Base-by-base conservation (phyloP, 805 yeast species). In the Spathaspora passalidarum region DNA sequence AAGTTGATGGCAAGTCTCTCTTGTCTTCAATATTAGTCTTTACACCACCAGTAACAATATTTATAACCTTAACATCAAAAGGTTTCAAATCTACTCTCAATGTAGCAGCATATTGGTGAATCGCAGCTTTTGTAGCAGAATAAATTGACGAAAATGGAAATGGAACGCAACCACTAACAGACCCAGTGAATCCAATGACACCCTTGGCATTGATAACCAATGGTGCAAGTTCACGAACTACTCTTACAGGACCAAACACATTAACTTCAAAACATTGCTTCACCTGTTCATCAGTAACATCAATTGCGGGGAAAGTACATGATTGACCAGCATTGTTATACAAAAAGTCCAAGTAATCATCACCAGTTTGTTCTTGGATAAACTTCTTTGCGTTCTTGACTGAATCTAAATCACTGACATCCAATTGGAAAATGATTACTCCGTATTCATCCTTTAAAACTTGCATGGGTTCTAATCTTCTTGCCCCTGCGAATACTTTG, bases 281-380 rank as follows among this genome's bases (percentile, higher is more conserved):
- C 22, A 81, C 54, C 26, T 63, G 72, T 10, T 73, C 82, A 57
- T 84, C 82, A 2, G 75, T 65, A 2, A 81, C 85, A 62, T 86
- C 94, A 40, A 77, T 51, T 0, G 86, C 88, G 0, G 94, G 88
- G 43, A 81, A 72, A 0, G 87, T 78, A 55, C 91, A 86, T 17
- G 88, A 75, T 53, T 78, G 83, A 14, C 91, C 91, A 1, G 95
- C 95, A 60, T 86, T 87, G 62, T 87, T 86, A 66, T 73, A 85
- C 44, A 86, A 62, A 8, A 83, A 53, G 54, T 86, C 88, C 46
- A 85, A 60, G 42, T 72, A 69, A 21, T 50, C 47, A 1, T 76
- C 77, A 32, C 74, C 78, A 8, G 75, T 69, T 34, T 75, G 69
- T 2, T 55, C 51, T 0, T 53, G 47, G n/a, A 84, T 68, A 20